phyloP scores from a whole-genome alignment of 352 stramenopile species.

The Phytophthora ramorum region DNA sequence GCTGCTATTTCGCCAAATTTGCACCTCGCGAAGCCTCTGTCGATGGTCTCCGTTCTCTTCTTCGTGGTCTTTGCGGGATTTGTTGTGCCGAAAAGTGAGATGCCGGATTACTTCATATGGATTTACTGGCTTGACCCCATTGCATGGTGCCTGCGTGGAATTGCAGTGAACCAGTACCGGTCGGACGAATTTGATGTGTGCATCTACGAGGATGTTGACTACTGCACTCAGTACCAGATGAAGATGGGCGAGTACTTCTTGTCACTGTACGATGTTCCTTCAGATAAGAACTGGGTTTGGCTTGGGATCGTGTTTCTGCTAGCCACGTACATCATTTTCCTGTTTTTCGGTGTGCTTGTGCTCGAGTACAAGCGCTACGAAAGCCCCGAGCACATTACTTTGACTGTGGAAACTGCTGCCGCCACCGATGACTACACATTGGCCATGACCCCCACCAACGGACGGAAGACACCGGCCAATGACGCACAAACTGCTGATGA shows the following conservation, averaged over 20 bases:
- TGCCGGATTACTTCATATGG: slow-evolving; percentile 71
- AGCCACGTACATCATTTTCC: slow-evolving; percentile 43
- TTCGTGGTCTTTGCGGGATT: slow-evolving; percentile 74
- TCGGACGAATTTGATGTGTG: slow-evolving; percentile 45
- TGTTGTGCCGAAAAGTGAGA: slow-evolving; percentile 55
- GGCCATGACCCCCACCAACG: slow-evolving; percentile 15
- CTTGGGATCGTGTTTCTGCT: slow-evolving; percentile 49
- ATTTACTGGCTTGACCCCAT: slow-evolving; percentile 82
- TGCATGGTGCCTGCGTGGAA: slow-evolving; percentile 58
- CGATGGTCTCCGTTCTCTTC: slow-evolving; percentile 61
- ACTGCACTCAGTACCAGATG: no score
- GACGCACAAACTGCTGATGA: background rate
- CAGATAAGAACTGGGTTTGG: slow-evolving; percentile 57
- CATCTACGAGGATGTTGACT: slow-evolving; percentile 47
- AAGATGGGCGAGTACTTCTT: slow-evolving; percentile 56
- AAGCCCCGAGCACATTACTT: slow-evolving; percentile 19
- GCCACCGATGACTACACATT: slow-evolving; percentile 17
- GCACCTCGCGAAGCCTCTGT: slow-evolving; percentile 56
- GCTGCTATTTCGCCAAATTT: slow-evolving; percentile 46
- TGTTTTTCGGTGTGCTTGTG: slow-evolving; percentile 46
- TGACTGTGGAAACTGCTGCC: background rate
- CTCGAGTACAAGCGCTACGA: slow-evolving; percentile 41
- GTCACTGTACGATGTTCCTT: slow-evolving; percentile 55
- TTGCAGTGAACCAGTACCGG: slow-evolving; percentile 66
- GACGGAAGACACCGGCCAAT: slow-evolving; percentile 9